These are phyloP conservation scores for Zasmidium citrigriseum DNA, from an alignment of 2,329 filamentous ascomycete genomes.

Conservation along the genomic window DNA sequence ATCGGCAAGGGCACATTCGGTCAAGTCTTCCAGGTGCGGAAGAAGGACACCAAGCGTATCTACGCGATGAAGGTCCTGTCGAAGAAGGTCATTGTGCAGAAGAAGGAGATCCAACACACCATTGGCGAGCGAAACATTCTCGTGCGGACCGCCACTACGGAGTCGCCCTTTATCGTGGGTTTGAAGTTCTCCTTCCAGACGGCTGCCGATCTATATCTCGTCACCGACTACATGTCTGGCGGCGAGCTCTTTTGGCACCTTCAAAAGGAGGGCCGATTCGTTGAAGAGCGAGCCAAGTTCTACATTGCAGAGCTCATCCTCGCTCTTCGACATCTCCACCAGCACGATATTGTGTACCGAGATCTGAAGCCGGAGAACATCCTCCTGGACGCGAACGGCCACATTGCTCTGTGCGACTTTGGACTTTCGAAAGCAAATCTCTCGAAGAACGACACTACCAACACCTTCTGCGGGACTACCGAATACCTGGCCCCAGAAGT, in stretches of 20 bases:
- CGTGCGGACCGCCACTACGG: slow-evolving; percentile 90
- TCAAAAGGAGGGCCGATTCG: slow-evolving; percentile 94
- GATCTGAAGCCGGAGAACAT: slow-evolving; percentile 99
- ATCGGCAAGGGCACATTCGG: slow-evolving; percentile 98
- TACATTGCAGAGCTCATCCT: slow-evolving; percentile 98
- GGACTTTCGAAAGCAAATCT: slow-evolving; percentile 96
- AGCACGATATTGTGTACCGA: slow-evolving; percentile 96
- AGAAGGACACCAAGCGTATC: slow-evolving; percentile 92
- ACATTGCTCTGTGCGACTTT: slow-evolving; percentile 97
- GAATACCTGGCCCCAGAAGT: slow-evolving; percentile 97
- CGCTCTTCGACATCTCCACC: slow-evolving; percentile 90
- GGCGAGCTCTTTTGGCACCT: slow-evolving; percentile 98
- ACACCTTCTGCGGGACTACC: slow-evolving; percentile 97
- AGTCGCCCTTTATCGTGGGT: slow-evolving; percentile 96
- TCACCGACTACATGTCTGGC: slow-evolving; percentile 99
- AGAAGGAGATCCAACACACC: slow-evolving; percentile 98
- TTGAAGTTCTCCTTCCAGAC: slow-evolving; percentile 99
- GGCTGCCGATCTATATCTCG: slow-evolving; percentile 92
- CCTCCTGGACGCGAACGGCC: slow-evolving; percentile 90
- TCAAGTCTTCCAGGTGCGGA: slow-evolving; percentile 96
- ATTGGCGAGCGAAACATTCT: slow-evolving; percentile 96
- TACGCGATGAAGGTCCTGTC: slow-evolving; percentile 99
- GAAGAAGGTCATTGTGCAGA: slow-evolving; percentile 99
- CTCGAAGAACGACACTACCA: slow-evolving; percentile 95
- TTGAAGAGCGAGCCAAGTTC: slow-evolving; percentile 93